Conservation (phyloP, 768 basidiomycete species). For the Rhizopogon rudus region DNA sequence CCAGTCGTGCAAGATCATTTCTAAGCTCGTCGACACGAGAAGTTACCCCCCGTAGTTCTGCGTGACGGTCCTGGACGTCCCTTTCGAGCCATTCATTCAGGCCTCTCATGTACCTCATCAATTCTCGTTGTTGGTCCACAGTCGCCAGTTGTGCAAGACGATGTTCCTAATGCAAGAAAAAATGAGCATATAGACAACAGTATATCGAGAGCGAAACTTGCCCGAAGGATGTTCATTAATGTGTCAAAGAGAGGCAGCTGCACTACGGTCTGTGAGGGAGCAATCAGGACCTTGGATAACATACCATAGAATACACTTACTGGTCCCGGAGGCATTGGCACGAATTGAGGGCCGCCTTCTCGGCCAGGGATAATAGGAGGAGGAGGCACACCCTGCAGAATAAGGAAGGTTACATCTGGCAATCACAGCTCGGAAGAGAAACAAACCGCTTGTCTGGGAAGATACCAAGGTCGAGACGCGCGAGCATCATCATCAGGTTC, state of each 20-base stretch:
- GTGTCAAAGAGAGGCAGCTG: conserved; percentile 66
- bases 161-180: conserved; percentile 52
- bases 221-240: conserved; percentile 64
- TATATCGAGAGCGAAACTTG: conserved; percentile 25
- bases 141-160: conserved; percentile 68
- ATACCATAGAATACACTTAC: conserved; percentile 32
- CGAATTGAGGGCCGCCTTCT: conserved; percentile 24
- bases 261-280: conserved; percentile 45
- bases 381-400: conserved; percentile 20
- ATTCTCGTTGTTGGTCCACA: conserved; percentile 72
- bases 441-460: conserved; percentile 14
- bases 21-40: conserved; percentile 52
- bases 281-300: background rate
- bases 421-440: background rate
- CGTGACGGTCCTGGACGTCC: conserved; percentile 75
- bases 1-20: conserved; percentile 40
- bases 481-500: conserved; percentile 12
- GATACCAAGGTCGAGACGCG: conserved; percentile 21
- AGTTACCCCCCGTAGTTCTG: conserved; percentile 62
- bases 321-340: conserved; percentile 48
- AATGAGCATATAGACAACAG: conserved; percentile 1
- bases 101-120: conserved; percentile 73
- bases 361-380: conserved; percentile 23
- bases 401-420: background rate
- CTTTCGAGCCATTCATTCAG: conserved; percentile 77